A percentile compares a stretch with the other conserved stretches of the same genome.
Evolutionary conservation across 495 filamentous ascomycete genomes (phyloP).

Genomic region (Penicillium lagena): DNA sequence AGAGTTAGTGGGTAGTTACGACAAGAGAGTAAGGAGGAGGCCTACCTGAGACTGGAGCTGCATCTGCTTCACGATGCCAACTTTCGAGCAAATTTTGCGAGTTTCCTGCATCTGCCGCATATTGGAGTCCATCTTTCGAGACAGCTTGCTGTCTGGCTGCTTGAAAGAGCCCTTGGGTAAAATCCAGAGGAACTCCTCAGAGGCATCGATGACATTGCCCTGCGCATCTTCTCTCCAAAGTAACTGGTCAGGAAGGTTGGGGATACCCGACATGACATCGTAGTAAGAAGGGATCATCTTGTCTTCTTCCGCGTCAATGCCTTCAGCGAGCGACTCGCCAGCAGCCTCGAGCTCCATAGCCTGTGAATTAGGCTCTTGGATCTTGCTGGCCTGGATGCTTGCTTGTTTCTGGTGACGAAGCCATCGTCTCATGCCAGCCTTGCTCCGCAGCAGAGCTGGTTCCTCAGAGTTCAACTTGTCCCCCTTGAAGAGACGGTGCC

Average conservation of each 20-base stretch:
- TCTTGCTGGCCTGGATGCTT: conserved; percentile 44
- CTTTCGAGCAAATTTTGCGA: conserved; percentile 89
- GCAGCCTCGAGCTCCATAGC: conserved; percentile 38
- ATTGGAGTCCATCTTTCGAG: conserved; percentile 80
- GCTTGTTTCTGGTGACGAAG: conserved; percentile 65
- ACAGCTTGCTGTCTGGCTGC: conserved; percentile 68
- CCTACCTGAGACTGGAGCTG: conserved; percentile 90
- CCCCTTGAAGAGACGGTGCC: conserved; percentile 77
- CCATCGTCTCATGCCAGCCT: conserved; percentile 75
- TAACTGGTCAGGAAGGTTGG: conserved; percentile 68
- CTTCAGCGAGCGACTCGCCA: conserved; percentile 77
- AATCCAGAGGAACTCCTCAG: conserved; percentile 72
- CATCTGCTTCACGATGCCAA: conserved; percentile 98
- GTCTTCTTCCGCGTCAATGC: conserved; percentile 81
- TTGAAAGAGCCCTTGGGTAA: conserved; percentile 69
- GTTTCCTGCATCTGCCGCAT: conserved; percentile 96
- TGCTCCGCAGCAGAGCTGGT: conserved; percentile 75
- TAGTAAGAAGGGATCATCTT: conserved; percentile 87
- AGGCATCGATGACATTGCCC: conserved; percentile 77
- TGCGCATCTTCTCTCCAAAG: conserved; percentile 84
- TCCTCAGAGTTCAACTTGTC: conserved; percentile 82
- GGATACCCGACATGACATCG: conserved; percentile 76
- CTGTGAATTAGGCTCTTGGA: conserved; percentile 41
- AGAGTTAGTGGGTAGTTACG: conserved; percentile 1
- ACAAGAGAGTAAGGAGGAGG: conserved; percentile 2